Evolutionary conservation across 345 rosid species (phyloP), one percentile per base, ranked within the genome.

Genomic region (Gossypium australe): DNA sequence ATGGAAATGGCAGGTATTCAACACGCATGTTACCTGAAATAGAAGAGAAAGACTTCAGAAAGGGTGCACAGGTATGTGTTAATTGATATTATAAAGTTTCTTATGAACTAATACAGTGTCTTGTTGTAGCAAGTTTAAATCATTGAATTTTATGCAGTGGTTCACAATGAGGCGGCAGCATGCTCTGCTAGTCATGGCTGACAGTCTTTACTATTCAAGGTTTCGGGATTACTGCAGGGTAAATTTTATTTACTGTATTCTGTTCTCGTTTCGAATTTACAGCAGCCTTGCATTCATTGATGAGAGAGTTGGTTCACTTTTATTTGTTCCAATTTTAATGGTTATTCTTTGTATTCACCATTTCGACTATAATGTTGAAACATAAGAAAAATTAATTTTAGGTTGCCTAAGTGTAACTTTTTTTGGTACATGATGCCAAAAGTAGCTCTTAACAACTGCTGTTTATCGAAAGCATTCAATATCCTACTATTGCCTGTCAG

Each of bases 161-260:
- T 96, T 96, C 84, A 88, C 98, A 61, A 79, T 96, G 98, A 93
- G 87, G 86, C 91, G 99, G 77, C 97, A 92, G 76, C 99, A 96
- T 79, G 99, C 99, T 76, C 49, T 92, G 84, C 86, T 96, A 78
- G 91, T 96, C 44, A 78, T 90, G 88, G 94, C 99, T 75, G 99
- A 96, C 82, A 77, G 57, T 82, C 93, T 96, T 48, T 96, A 93
- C 89, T 96, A 96, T 81, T 84, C 97, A 0, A 96, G 87, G 80
- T 96, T 96, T 78, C 87, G 87, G 27, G 90, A 92, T 38, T 92
- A 88, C 81, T 96, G 99, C 86, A 89, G 89, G 97, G 99, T 92
- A 66, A 75, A 62, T 66, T 75, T 9, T 7, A 59, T 64, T 55
- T 49, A 41, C 10, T 41, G 51, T 60, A 56, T 20, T 73, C 18